Evolutionary conservation across 208 protist genomes (phyloP).

Genomic region (Herpetomonas tarakana): DNA sequence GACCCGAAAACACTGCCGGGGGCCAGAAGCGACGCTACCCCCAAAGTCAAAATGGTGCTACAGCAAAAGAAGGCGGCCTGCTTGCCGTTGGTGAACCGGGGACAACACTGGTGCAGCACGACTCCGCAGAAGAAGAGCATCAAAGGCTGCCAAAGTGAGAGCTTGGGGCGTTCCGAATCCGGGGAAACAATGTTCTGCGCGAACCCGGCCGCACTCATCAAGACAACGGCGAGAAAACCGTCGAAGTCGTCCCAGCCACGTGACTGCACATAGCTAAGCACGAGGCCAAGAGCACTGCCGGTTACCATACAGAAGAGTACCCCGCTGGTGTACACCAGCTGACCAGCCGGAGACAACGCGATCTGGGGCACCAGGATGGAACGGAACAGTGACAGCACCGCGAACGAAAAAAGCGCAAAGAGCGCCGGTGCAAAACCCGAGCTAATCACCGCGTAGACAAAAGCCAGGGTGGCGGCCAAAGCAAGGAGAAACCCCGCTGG

Average conservation of each 20-base stretch:
- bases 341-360: not conserved
- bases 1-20: too few relatives aligned
- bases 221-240: not conserved
- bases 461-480: not conserved
- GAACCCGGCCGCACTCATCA: not conserved
- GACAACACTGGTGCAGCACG: not conserved
- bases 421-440: not conserved
- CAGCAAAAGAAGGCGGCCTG: not conserved
- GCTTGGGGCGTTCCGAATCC: too few relatives aligned
- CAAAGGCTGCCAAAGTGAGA: too few relatives aligned
- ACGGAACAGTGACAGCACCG: not conserved
- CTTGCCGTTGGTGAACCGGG: not conserved
- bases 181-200: conserved; percentile 1
- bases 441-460: not conserved
- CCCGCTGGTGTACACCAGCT: too few relatives aligned
- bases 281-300: not conserved
- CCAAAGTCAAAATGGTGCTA: too few relatives aligned
- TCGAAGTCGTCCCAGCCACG: not conserved
- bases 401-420: not conserved
- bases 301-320: not conserved
- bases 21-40: too few relatives aligned
- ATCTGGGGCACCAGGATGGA: not conserved
- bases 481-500: not conserved
- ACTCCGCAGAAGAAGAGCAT: not conserved
- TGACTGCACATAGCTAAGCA: not conserved